Evolutionary conservation across 208 protist genomes (phyloP).

Genomic region (Blastocrithidia nonstop): DNA sequence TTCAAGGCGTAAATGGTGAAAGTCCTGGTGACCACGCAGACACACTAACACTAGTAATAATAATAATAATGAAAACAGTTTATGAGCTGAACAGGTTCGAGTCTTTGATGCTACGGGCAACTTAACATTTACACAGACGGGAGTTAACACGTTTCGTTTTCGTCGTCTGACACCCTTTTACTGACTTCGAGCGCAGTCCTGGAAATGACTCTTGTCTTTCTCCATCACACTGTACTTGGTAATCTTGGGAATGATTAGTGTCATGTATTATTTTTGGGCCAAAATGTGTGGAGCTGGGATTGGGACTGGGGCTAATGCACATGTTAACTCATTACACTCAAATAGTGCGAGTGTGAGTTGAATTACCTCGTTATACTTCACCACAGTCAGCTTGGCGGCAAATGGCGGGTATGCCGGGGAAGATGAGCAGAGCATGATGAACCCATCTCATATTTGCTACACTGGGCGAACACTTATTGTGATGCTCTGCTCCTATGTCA

Average conservation of each 20-base stretch:
- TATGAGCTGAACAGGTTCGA: slow-evolving; percentile 23
- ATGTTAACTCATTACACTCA: no score
- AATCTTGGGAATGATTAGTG: slow-evolving; percentile 33
- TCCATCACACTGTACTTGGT: slow-evolving; percentile 45
- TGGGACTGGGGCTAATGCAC: no score
- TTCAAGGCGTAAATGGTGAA: no score
- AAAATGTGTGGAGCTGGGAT: slow-evolving; percentile 25
- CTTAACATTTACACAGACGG: slow-evolving; percentile 33
- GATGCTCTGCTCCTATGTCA: slow-evolving; percentile 58
- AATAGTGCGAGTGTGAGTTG: no score
- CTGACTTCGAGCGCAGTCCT: slow-evolving; percentile 36
- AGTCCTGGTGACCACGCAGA: no score
- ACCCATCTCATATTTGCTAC: slow-evolving; percentile 49
- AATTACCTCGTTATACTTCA: slow-evolving; percentile 57
- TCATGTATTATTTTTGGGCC: slow-evolving; percentile 41
- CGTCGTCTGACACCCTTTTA: slow-evolving; percentile 54
- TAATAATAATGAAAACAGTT: no score
- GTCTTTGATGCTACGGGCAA: slow-evolving; percentile 58
- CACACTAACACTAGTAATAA: no score
- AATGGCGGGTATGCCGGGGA: slow-evolving; percentile 80
- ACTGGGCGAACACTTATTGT: slow-evolving; percentile 50
- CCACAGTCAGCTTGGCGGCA: slow-evolving; percentile 62
- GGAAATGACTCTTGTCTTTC: slow-evolving; percentile 30
- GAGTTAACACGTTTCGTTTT: slow-evolving; percentile 52
- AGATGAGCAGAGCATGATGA: slow-evolving; percentile 32